Evolutionary conservation across 164 flowering plant genomes (phyloP).

Genomic region (Amborella trichopoda): DNA sequence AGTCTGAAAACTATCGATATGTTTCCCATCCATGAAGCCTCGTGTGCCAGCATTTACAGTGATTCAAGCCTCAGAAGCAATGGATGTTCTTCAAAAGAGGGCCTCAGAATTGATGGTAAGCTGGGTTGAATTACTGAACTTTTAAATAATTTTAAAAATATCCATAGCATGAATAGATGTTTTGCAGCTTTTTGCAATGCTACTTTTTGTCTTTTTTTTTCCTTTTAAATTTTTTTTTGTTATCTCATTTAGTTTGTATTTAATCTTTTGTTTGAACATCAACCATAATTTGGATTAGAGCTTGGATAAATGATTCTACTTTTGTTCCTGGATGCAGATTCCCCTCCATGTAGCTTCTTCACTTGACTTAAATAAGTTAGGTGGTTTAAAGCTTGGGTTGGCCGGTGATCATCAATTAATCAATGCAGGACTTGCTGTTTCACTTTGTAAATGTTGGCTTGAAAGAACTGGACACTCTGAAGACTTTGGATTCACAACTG

Average conservation of each 20-base stretch:
- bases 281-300: no score
- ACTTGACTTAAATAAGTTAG: slow-evolving; percentile 29
- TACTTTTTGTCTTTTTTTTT: background rate
- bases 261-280: no score
- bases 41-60: slow-evolving; percentile 72
- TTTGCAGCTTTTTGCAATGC: no score
- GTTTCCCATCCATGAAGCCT: slow-evolving; percentile 57
- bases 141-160: no score
- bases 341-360: slow-evolving; percentile 52
- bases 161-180: no score
- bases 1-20: slow-evolving; percentile 32
- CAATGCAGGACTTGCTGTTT: slow-evolving; percentile 79
- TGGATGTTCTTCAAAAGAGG: slow-evolving; percentile 53
- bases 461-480: slow-evolving; percentile 49
- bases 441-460: slow-evolving; percentile 75
- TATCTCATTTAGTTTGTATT: no score
- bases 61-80: slow-evolving; percentile 73
- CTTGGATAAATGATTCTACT: no score
- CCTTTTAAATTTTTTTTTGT: no score
- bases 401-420: slow-evolving; percentile 75
- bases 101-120: slow-evolving; percentile 49
- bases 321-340: slow-evolving; percentile 30
- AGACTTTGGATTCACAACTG: slow-evolving; percentile 24
- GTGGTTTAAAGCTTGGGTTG: slow-evolving; percentile 47
- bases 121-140: no score